phyloP scores from a whole-genome alignment of 2,329 filamentous ascomycete genomes.

The Ophiostoma sp. region DNA sequence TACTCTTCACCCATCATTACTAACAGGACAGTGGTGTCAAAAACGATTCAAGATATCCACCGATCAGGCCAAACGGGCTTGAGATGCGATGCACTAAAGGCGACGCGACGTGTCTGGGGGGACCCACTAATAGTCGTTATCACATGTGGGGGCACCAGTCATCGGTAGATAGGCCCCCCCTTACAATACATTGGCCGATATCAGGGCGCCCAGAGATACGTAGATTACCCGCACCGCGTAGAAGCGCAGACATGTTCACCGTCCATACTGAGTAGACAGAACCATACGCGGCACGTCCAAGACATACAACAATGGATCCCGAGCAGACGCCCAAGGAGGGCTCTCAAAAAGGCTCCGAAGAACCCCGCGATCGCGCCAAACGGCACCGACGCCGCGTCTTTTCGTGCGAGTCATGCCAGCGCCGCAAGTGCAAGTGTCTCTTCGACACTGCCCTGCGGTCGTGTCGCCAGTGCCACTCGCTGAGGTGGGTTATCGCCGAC shows the following conservation, averaged over 20 bases:
- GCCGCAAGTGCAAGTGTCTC: constrained; percentile 15
- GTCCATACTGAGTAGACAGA: not conserved
- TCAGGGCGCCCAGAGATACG: not conserved
- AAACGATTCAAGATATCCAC: constrained; percentile 6
- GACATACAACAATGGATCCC: not conserved
- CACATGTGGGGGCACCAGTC: constrained; percentile 9
- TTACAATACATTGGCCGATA: constrained; percentile 9
- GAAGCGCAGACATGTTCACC: constrained; percentile 1
- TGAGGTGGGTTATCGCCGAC: not conserved
- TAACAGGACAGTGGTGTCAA: constrained; percentile 3
- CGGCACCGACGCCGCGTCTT: constrained; percentile 12
- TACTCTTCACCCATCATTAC: not conserved
- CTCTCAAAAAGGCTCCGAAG: not conserved
- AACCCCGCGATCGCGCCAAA: constrained; percentile 12
- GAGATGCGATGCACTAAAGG: constrained; percentile 2
- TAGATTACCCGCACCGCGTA: not conserved
- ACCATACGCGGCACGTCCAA: constrained; percentile 4
- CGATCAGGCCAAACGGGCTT: constrained; percentile 3
- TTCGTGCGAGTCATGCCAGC: constrained; percentile 14
- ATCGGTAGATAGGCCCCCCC: not conserved
- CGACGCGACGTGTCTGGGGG: constrained; percentile 2
- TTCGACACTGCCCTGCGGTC: constrained; percentile 13
- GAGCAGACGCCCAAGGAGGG: constrained; percentile 1
- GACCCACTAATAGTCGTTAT: not conserved
- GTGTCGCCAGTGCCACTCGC: constrained; percentile 7